Base-by-base conservation (phyloP, 805 yeast species). In the Candida boidinii region DNA sequence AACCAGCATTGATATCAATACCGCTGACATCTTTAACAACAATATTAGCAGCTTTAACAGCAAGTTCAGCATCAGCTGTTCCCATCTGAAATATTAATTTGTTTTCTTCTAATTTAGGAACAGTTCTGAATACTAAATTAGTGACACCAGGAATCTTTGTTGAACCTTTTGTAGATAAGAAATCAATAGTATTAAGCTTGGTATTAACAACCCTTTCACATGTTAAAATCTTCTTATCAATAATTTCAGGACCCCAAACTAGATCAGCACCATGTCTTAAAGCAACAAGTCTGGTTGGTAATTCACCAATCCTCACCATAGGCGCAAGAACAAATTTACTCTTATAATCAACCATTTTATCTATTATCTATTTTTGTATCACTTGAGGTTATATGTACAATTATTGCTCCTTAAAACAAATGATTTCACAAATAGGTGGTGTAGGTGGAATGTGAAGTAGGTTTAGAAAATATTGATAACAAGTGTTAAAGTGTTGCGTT, bases 221-320 rank as follows among this genome's bases (percentile, higher is more conserved):
- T 17, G 73, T 71, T 16, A 87, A 49, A 23, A 92, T 56, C 53
- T 86, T 87, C 53, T 79, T 83, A 53, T 92, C 98, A 16, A 92
- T 73, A 39, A 88, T 81, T 54, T 92, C 98, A 0, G 98, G 98
- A 24, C 79, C 75, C 98, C 98, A 92, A 5, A 92, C 97, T 29
- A 90, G 62, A 55, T 92, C 97, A 0, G 96, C 95, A 3, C 96
- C 96, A 52, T 84, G 68, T 42, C 70, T 72, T 17, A 92, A 64
- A 0, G 96, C 79, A 42, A 88, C 53, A 7, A 90, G 65, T 35
- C 98, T 66, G 7, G 87, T 79, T 5, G 98, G 97, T 5, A 92
- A 70, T 59, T 92, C 98, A 10, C 97, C 95, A 26, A 90, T 82
- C 23, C 98, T 67, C 31, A 90, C 96, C 98, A 90, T 90, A 0